Conservation (phyloP, 495 filamentous ascomycete genomes). For the Lentithecium fluviatile region DNA sequence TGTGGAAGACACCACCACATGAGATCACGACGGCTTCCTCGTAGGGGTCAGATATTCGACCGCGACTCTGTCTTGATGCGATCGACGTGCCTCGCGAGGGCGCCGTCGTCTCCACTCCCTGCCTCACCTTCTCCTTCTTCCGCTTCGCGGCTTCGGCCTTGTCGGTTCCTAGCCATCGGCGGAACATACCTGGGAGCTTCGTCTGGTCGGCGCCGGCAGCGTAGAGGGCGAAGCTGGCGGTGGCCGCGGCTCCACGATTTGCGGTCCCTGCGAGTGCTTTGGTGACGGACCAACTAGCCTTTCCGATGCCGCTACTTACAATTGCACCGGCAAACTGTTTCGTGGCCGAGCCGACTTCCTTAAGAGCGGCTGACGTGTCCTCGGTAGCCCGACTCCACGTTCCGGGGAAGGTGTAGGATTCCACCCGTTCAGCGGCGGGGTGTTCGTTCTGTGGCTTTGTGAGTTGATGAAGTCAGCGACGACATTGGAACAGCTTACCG, state of each 20-base stretch:
- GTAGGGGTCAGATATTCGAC: neutral
- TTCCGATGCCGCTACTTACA: neutral
- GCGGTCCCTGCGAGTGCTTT: conserved; percentile 5
- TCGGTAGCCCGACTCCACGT: conserved; percentile 2
- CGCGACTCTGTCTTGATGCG: neutral
- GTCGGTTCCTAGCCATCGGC: conserved; percentile 4
- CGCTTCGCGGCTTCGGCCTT: conserved; percentile 11
- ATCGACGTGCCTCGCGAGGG: neutral
- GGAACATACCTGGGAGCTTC: neutral
- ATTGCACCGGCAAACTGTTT: conserved; percentile 1
- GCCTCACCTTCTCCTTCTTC: conserved; percentile 4
- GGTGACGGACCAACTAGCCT: conserved; percentile 7
- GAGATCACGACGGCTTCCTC: no score
- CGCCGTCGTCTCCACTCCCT: neutral
- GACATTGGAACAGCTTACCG: neutral
- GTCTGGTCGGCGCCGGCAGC: neutral
- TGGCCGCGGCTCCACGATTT: conserved; percentile 5
- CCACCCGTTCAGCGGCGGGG: neutral
- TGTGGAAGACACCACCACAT: no score
- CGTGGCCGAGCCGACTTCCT: neutral
- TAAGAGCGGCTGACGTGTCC: neutral
- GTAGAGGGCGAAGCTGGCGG: neutral
- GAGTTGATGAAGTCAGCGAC: neutral
- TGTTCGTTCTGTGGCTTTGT: neutral
- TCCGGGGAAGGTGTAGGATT: conserved; percentile 2